Percentiles rank a stretch among this genome's conserved stretches.
Evolutionary conservation across 2,329 filamentous ascomycete genomes (phyloP).

Genomic region (Phaeophleospora eucalypticola): DNA sequence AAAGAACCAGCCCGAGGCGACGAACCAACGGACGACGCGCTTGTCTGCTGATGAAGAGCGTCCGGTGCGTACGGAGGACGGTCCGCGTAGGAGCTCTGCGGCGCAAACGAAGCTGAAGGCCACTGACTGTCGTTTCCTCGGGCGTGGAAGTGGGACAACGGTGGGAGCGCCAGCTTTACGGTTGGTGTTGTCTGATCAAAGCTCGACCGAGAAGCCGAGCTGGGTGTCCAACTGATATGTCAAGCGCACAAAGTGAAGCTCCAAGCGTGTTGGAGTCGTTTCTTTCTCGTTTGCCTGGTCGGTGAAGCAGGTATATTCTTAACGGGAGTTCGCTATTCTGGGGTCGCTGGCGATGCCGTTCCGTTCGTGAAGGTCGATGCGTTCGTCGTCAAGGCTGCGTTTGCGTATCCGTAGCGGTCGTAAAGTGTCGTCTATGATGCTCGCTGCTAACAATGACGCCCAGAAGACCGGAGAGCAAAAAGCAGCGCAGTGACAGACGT

Average conservation of each 20-base stretch:
- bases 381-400: not conserved
- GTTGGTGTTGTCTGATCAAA: conserved; percentile 36
- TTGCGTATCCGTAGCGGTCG: conserved; percentile 15
- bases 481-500: conserved; percentile 25
- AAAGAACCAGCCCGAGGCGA: conserved; percentile 75
- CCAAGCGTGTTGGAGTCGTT: conserved; percentile 1
- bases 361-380: conserved; percentile 10
- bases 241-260: not conserved
- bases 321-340: no score
- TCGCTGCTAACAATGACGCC: conserved; percentile 25
- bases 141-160: conserved; percentile 77
- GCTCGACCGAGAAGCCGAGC: conserved; percentile 19
- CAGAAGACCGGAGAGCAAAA: conserved; percentile 19
- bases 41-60: conserved; percentile 43
- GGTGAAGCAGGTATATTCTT: not conserved
- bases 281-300: conserved; percentile 3
- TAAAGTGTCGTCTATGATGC: conserved; percentile 22
- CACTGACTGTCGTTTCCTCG: conserved; percentile 70
- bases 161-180: conserved; percentile 93
- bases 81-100: conserved; percentile 67
- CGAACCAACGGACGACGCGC: conserved; percentile 65
- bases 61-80: conserved; percentile 53
- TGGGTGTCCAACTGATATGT: conserved; percentile 1
- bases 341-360: conserved; percentile 8
- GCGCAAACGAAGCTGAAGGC: conserved; percentile 62